These are phyloP conservation scores for Salix exigua DNA, from an alignment of 345 rosid genomes.

Conservation along the genomic window DNA sequence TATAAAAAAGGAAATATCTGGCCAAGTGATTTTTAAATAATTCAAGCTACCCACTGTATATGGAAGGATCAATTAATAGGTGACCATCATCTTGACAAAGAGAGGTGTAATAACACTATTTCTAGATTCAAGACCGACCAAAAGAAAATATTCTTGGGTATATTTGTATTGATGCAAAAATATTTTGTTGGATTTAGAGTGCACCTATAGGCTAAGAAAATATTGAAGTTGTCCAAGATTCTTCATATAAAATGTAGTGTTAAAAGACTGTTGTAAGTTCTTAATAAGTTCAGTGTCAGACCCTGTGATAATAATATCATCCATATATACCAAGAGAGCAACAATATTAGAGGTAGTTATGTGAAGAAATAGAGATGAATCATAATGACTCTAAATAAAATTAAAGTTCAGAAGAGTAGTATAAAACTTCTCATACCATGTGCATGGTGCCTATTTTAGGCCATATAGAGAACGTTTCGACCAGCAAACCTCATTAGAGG, in stretches of 20 bases:
- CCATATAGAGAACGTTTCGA: not conserved
- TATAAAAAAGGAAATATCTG: too few relatives aligned
- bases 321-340: not conserved
- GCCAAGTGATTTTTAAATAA: not conserved
- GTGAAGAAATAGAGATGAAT: not conserved
- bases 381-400: not conserved
- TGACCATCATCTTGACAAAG: not conserved
- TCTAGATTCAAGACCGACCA: too few relatives aligned
- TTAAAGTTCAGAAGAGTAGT: not conserved
- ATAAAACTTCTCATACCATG: not conserved
- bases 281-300: not conserved
- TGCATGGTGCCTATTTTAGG: not conserved
- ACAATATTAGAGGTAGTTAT: not conserved
- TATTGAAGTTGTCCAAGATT: not conserved
- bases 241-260: not conserved
- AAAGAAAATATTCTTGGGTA: too few relatives aligned
- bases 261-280: not conserved
- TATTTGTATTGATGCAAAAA: not conserved
- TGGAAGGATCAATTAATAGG: not conserved
- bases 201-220: not conserved
- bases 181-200: not conserved
- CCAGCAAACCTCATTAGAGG: not conserved
- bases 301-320: not conserved
- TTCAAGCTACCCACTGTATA: not conserved
- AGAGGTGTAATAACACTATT: too few relatives aligned